A percentile compares a stretch with the other conserved stretches of the same genome.
Conservation (phyloP, 352 stramenopile species). For the Pythium phragmiticola region DNA sequence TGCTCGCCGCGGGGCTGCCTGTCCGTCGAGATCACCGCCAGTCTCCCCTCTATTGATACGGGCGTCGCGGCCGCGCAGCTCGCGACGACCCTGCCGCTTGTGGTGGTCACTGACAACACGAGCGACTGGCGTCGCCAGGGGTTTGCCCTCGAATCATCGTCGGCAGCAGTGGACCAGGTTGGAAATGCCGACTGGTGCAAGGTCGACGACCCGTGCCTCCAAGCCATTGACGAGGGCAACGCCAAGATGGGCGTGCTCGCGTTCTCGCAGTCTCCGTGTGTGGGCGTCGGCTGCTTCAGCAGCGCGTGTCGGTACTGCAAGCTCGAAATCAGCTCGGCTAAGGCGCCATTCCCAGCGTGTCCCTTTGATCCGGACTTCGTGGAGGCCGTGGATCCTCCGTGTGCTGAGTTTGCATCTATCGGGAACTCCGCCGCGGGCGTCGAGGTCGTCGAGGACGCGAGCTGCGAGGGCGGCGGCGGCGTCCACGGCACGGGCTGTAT, state of each 20-base stretch:
- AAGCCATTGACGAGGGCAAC: conserved; percentile 36
- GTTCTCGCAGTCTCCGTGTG: conserved; percentile 28
- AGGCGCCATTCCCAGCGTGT: conserved; percentile 32
- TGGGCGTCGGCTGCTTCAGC: conserved; percentile 34
- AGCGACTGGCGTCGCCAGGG: conserved; percentile 3
- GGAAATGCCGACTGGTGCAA: conserved; percentile 35
- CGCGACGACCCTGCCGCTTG: conserved; percentile 1
- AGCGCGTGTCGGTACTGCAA: conserved; percentile 40
- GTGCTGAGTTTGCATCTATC: conserved; percentile 6
- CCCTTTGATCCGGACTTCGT: conserved; percentile 31
- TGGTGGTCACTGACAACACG: conserved; percentile 2
- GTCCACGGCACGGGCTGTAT: conserved; percentile 28
- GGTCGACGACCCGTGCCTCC: conserved; percentile 34
- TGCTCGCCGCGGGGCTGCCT: conserved; percentile 31
- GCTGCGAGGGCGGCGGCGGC: conserved; percentile 14
- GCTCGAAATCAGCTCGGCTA: conserved; percentile 28
- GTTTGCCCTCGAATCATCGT: conserved; percentile 21
- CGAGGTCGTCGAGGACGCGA: conserved; percentile 18
- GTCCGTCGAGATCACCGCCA: conserved; percentile 23
- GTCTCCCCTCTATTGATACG: conserved; percentile 1
- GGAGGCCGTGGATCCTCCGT: neutral
- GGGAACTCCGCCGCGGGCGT: conserved; percentile 15
- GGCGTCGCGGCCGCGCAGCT: conserved; percentile 16
- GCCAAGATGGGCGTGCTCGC: conserved; percentile 32
- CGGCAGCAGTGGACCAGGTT: neutral